phyloP scores from a whole-genome alignment of 768 basidiomycete genomes.

The Rhizopogon vesiculosus region DNA sequence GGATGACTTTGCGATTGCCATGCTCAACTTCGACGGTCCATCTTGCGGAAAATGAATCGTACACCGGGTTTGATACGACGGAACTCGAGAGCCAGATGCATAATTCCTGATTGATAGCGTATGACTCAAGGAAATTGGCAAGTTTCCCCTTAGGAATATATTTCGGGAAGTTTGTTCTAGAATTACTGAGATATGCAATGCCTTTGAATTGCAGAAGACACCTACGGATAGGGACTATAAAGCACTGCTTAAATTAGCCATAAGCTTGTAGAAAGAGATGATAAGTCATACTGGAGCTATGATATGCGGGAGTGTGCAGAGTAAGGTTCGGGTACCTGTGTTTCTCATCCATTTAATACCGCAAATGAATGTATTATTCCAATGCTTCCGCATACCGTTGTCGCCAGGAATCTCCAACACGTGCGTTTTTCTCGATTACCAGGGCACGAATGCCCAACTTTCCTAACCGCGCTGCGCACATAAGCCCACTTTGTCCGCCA shows the following conservation, averaged over 20 bases:
- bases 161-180: background rate
- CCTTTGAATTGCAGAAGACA: constrained; percentile 35
- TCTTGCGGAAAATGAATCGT: background rate
- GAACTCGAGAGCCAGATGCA: constrained; percentile 50
- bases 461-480: constrained; percentile 52
- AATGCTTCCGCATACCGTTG: constrained; percentile 44
- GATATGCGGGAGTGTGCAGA: constrained; percentile 47
- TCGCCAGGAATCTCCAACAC: constrained; percentile 48
- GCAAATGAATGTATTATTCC: constrained; percentile 38
- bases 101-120: constrained; percentile 49
- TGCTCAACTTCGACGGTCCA: background rate
- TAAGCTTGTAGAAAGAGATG: background rate
- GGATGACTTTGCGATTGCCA: background rate
- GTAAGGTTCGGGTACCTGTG: background rate
- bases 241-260: constrained; percentile 27
- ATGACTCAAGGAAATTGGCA: constrained; percentile 55
- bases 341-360: constrained; percentile 17
- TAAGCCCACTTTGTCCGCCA: constrained; percentile 59
- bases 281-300: constrained; percentile 35
- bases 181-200: background rate
- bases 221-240: constrained; percentile 43
- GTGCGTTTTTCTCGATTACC: constrained; percentile 45
- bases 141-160: constrained; percentile 28
- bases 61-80: constrained; percentile 22
- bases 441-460: constrained; percentile 45